Evolutionary conservation across 2,329 filamentous ascomycete genomes (phyloP), one percentile per base, ranked within the genome.

Genomic region (Aspergillus sp.): DNA sequence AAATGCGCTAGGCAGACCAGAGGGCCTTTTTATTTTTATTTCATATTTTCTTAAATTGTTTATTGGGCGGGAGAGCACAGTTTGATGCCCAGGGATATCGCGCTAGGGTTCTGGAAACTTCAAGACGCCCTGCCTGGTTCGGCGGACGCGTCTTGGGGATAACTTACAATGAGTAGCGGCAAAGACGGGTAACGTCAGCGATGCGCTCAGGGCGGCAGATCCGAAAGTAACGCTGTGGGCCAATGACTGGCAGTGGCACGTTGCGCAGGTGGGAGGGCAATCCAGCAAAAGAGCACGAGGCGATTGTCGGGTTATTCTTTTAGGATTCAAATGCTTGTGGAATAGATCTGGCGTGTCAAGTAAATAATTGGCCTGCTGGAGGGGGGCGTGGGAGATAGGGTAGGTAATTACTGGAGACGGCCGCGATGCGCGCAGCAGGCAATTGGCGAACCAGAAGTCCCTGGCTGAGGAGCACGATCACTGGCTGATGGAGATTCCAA

Each of bases 401-500:
- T 58, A 48, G 49, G 46, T 35, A 61, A 53, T 63, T 66, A 69
- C 63, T 70, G 66, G 68, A 62, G 65, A 66, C 61, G 61, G 63
- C 61, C 64, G 62, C 62, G 55, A 62, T 64, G 62, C 62, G 62
- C 63, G 66, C 61, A 67, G 56, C 64, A 64, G 59, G 64, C 68
- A 73, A 75, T 74, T 73, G 72, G 68, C 72, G 72, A 74, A 75
- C 72, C 71, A 74, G 66, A 72, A 62, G 64, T 66, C 57, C 62
- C 62, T 66, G 58, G 54, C 67, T 58, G 55, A 57, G 57, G 50
- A 61, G 55, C 60, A 58, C 59, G 62, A 63, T 66, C 64, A 65
- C 63, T 66, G 64, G 63, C 53, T 62, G 57, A 48, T 65, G 57
- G 56, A 43, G 55, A 58, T 31, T 52, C 41, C 35, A 52, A 53